Percentiles rank a stretch among this genome's conserved stretches.
These are phyloP conservation scores for Tricholoma terreum DNA, from an alignment of 768 basidiomycete genomes.

Conservation along the genomic window DNA sequence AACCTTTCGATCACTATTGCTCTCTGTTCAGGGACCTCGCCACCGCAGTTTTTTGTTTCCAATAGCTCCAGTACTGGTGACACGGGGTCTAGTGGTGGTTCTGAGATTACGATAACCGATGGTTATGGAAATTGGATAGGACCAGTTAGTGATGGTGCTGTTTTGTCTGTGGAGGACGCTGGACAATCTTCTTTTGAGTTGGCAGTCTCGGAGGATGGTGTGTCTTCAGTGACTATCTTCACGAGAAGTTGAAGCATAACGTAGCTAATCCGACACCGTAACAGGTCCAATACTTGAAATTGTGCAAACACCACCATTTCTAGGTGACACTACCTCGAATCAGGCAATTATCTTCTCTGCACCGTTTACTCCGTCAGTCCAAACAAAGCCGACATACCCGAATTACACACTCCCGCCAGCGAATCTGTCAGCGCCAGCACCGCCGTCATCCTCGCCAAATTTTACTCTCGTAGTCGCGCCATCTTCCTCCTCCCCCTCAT, in stretches of 20 bases:
- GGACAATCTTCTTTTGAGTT: constrained; percentile 52
- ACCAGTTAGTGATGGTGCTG: constrained; percentile 42
- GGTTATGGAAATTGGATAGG: constrained; percentile 57
- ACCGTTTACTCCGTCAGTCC: constrained; percentile 35
- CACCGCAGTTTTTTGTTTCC: constrained; percentile 58
- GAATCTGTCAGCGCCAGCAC: constrained; percentile 42
- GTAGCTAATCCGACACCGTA: background rate
- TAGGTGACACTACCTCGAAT: constrained; percentile 74
- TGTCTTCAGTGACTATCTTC: background rate
- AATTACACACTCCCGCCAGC: constrained; percentile 72
- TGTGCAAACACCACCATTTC: constrained; percentile 44
- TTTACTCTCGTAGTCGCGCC: constrained; percentile 55
- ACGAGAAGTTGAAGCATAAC: background rate
- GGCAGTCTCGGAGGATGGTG: constrained; percentile 48
- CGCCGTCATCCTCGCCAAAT: constrained; percentile 43
- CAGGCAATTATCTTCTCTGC: constrained; percentile 74
- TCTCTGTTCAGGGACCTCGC: constrained; percentile 36
- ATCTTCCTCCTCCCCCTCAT: constrained; percentile 36
- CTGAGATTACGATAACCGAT: constrained; percentile 44
- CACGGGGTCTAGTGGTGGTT: constrained; percentile 37
- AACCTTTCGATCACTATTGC: constrained; percentile 48
- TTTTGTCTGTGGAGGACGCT: constrained; percentile 44
- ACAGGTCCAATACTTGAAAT: constrained; percentile 49
- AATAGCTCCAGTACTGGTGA: constrained; percentile 39
- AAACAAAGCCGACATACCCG: constrained; percentile 51